A percentile compares a stretch with the other conserved stretches of the same genome.
Conservation (phyloP, 495 filamentous ascomycete genomes). For the Penicillium subrubescens region DNA sequence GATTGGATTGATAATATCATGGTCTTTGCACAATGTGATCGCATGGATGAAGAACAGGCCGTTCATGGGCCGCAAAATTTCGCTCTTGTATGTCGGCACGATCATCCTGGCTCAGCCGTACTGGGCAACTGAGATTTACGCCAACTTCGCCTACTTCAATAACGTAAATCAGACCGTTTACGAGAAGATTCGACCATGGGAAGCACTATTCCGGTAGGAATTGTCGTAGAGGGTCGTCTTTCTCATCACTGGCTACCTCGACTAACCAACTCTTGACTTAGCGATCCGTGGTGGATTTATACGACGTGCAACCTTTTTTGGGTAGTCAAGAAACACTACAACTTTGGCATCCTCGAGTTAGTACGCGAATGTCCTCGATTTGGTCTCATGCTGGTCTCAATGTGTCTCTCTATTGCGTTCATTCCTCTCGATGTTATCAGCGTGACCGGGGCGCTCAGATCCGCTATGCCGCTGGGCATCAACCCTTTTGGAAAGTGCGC, state of each 20-base stretch:
- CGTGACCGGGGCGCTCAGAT: not conserved
- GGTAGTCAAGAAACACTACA: conserved; percentile 45
- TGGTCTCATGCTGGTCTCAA: conserved; percentile 38
- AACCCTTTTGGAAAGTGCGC: conserved; percentile 1
- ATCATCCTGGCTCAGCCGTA: conserved; percentile 30
- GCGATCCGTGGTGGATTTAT: conserved; percentile 56
- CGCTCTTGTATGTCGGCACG: conserved; percentile 27
- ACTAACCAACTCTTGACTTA: conserved; percentile 5
- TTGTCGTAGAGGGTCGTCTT: not conserved
- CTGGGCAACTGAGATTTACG: conserved; percentile 38
- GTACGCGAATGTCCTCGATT: conserved; percentile 49
- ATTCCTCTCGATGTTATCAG: not conserved
- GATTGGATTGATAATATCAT: conserved; percentile 32
- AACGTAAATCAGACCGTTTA: conserved; percentile 37
- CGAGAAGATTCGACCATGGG: conserved; percentile 42
- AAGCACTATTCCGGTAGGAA: conserved; percentile 40
- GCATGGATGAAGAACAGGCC: conserved; percentile 38
- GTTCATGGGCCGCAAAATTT: conserved; percentile 25
- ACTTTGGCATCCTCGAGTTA: conserved; percentile 40
- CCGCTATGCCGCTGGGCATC: conserved; percentile 1
- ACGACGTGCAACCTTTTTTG: conserved; percentile 44
- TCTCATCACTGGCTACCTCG: not conserved
- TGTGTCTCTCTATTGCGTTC: conserved; percentile 2
- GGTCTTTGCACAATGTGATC: conserved; percentile 37
- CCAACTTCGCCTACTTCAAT: conserved; percentile 37